A percentile compares a stretch with the other conserved stretches of the same genome.
Conservation (phyloP, 2,329 filamentous ascomycete species). For the Aureobasidium vineae region DNA sequence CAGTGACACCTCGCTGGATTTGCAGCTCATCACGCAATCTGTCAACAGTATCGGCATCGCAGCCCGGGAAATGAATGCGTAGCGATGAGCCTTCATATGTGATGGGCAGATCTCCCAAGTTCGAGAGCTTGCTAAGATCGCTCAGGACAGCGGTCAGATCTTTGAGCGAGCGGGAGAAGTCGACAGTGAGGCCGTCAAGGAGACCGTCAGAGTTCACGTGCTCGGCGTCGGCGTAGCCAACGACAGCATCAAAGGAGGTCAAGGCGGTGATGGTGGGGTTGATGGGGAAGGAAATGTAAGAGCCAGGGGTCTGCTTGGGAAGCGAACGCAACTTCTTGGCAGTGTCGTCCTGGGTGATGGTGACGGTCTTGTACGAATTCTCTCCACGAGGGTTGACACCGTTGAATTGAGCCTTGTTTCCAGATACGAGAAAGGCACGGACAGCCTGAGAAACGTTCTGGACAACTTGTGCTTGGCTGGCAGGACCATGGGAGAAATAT, state of each 20-base stretch:
- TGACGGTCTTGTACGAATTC: conserved; percentile 76
- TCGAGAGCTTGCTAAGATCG: conserved; percentile 74
- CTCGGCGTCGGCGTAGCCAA: conserved; percentile 46
- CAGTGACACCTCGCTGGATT: conserved; percentile 74
- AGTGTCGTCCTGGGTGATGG: conserved; percentile 69
- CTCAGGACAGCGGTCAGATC: conserved; percentile 76
- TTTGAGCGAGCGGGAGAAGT: conserved; percentile 83
- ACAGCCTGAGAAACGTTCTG: conserved; percentile 94
- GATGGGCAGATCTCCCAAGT: conserved; percentile 80
- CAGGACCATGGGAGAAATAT: conserved; percentile 87
- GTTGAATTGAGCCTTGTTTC: conserved; percentile 83
- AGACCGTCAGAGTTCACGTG: conserved; percentile 76
- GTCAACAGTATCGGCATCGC: conserved; percentile 79
- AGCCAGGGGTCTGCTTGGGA: conserved; percentile 63
- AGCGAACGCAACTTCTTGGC: conserved; percentile 63
- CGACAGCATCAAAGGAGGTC: conserved; percentile 64
- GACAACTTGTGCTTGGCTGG: conserved; percentile 82
- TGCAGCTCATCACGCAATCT: conserved; percentile 81
- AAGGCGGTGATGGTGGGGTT: conserved; percentile 89
- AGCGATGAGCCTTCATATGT: conserved; percentile 67
- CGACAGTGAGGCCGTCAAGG: conserved; percentile 77
- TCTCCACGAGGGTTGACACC: conserved; percentile 71
- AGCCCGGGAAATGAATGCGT: conserved; percentile 85
- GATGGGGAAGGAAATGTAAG: conserved; percentile 83
- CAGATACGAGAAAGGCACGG: conserved; percentile 87